Evolutionary conservation across 192 early-diverging fungal genomes (phyloP).

Genomic region (Ramicandelaber brevisporus): DNA sequence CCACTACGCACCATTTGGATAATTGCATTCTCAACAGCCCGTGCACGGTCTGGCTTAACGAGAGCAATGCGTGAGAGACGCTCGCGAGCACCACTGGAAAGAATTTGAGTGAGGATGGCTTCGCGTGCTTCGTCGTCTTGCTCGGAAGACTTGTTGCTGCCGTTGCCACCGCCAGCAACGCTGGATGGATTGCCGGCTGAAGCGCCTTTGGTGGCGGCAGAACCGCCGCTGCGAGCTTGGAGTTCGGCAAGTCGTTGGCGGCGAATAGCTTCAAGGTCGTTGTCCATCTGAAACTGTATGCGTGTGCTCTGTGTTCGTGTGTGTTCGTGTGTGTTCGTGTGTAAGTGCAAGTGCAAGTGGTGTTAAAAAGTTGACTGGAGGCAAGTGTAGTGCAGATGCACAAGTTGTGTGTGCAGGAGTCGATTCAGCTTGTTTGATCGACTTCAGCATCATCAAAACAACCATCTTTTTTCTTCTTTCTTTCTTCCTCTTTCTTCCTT

Average conservation of each 20-base stretch:
- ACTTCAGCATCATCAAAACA: too few relatives aligned
- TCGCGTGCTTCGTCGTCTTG: constrained; percentile 68
- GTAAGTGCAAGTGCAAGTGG: too few relatives aligned
- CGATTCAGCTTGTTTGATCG: too few relatives aligned
- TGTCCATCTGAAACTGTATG: constrained; percentile 15
- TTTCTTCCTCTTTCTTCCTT: too few relatives aligned
- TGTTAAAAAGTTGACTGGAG: too few relatives aligned
- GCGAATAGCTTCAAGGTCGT: constrained; percentile 52
- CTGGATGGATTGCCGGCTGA: constrained; percentile 18
- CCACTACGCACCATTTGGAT: constrained; percentile 71
- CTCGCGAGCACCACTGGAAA: constrained; percentile 57
- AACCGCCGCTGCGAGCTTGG: constrained; percentile 4
- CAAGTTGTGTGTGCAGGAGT: too few relatives aligned
- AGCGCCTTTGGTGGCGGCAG: constrained; percentile 1
- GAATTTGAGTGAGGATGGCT: constrained; percentile 54
- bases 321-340: too few relatives aligned
- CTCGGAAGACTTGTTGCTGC: constrained; percentile 13
- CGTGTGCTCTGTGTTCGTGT: too few relatives aligned
- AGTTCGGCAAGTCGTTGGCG: constrained; percentile 38
- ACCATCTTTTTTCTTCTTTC: too few relatives aligned
- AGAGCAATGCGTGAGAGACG: constrained; percentile 71
- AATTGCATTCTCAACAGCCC: constrained; percentile 69
- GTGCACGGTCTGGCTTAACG: constrained; percentile 71
- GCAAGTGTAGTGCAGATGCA: too few relatives aligned
- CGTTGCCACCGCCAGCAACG: constrained; percentile 12